Conservation (phyloP, 768 basidiomycete species). For the Macrolepiota albuminosa region DNA sequence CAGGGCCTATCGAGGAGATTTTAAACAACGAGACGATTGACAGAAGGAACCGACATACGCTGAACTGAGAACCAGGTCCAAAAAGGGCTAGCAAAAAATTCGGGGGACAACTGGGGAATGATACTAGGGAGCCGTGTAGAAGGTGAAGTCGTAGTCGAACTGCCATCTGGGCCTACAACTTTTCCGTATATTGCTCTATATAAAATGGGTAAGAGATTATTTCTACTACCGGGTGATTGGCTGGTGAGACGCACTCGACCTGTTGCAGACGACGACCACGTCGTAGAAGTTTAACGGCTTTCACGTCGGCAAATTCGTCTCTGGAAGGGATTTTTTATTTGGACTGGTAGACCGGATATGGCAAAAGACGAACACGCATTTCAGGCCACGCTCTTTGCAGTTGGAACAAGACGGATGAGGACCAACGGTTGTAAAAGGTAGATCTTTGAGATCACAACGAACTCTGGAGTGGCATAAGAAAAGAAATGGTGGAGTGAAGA, state of each 20-base stretch:
- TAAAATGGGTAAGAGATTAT: constrained; percentile 6
- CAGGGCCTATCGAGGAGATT: constrained; percentile 54
- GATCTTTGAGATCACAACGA: constrained; percentile 90
- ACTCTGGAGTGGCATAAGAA: constrained; percentile 49
- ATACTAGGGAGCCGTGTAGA: constrained; percentile 41
- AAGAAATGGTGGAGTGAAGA: constrained; percentile 10
- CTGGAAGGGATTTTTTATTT: constrained; percentile 33
- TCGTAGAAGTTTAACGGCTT: constrained; percentile 80
- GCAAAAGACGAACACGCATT: constrained; percentile 80
- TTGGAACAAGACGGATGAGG: constrained; percentile 70
- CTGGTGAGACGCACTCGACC: constrained; percentile 59
- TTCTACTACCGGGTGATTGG: constrained; percentile 1
- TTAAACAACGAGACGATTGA: background rate
- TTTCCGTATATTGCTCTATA: constrained; percentile 77
- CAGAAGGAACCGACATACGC: constrained; percentile 38
- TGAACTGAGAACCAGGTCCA: constrained; percentile 83
- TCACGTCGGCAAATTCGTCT: constrained; percentile 89
- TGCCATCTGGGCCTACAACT: constrained; percentile 39
- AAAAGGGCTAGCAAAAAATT: constrained; percentile 84
- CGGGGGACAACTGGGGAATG: constrained; percentile 68
- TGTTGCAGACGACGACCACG: constrained; percentile 78
- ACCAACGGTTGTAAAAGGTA: constrained; percentile 46
- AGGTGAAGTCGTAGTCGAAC: constrained; percentile 27
- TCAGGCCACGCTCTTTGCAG: constrained; percentile 82
- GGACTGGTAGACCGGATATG: background rate